Evolutionary conservation across 1,284 basidiomycete species (phyloP).

Genomic region (Chiua sp.): DNA sequence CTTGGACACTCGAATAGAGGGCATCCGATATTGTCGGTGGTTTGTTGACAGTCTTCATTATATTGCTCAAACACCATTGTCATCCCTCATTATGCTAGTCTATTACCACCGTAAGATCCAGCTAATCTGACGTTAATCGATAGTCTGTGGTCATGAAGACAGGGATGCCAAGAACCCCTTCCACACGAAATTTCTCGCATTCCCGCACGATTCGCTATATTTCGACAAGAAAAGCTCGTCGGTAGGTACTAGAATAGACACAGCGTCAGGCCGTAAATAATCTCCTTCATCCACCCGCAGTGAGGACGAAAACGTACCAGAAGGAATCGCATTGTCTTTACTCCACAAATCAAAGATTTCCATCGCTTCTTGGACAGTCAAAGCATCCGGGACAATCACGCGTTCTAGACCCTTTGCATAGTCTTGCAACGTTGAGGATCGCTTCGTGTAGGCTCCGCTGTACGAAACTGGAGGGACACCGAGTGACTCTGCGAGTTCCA

Average conservation of each 20-base stretch:
- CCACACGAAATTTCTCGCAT: slow-evolving; percentile 77
- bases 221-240: slow-evolving; percentile 77
- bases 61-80: too few relatives aligned
- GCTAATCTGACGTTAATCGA: not conserved
- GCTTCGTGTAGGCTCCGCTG: slow-evolving; percentile 54
- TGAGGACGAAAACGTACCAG: slow-evolving; percentile 17
- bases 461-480: slow-evolving; percentile 42
- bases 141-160: slow-evolving; percentile 20
- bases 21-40: too few relatives aligned
- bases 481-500: slow-evolving; percentile 66
- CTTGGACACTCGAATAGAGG: too few relatives aligned
- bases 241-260: slow-evolving; percentile 43
- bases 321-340: slow-evolving; percentile 46
- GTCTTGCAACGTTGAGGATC: slow-evolving; percentile 46
- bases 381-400: slow-evolving; percentile 59
- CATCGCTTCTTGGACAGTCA: slow-evolving; percentile 67
- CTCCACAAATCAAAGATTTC: slow-evolving; percentile 76
- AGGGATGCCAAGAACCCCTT: slow-evolving; percentile 63
- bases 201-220: slow-evolving; percentile 74
- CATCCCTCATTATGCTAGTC: not conserved
- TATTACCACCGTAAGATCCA: not conserved
- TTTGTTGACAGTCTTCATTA: too few relatives aligned
- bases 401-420: slow-evolving; percentile 62
- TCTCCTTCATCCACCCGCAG: not conserved
- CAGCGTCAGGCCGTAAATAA: not conserved